Evolutionary conservation across 192 early-diverging fungal species (phyloP), one percentile per base, ranked within the genome.

Genomic region (Phlyctochytrium arcticum): DNA sequence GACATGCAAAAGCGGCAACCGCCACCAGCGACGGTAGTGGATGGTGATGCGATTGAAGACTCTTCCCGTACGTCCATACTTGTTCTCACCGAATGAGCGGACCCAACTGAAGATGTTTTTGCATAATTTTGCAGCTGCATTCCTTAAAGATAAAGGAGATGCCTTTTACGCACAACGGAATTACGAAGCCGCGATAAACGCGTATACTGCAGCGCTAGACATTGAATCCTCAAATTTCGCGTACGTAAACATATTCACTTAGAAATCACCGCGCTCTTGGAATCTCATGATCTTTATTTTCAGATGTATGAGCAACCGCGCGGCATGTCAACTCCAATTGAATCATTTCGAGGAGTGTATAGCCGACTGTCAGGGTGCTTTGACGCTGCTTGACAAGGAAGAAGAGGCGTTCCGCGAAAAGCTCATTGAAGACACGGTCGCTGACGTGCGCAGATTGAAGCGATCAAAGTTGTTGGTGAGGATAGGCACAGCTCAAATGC

Each of bases 141-240:
- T 75, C 7, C 68, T 86, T 49, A 89, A 87, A 49, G 84, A 86
- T 15, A 83, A 83, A 15, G 88, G 88, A 39, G 88, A 88, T 62
- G 73, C 66, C 35, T 88, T 87, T 32, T 90, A 90, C 75, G 82
- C 82, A 39, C 59, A 73, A 1, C 80, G 82, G 42, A 78, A 83
- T 48, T 78, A 77, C 44, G 75, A 78, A 6, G 78, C 81, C 47
- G 88, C 89, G n/a, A 79, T 88, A 33, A 88, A 89, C 27, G 79
- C 84, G 47, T 91, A 88, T 56, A 85, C 85, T 15, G 75, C 84
- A 7, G 86, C 88, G 7, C 59, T 93, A 50, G 80, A 74, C 1
- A 67, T 89, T 19, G 88, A 90, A 51, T 72, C 81, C 8, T 65
- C 72, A 36, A 86, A 87, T 60, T 57, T 77, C 19, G 77, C 80